Percentiles rank a stretch among this genome's conserved stretches.
These are phyloP conservation scores for Endothia cerciana DNA, from an alignment of 2,329 filamentous ascomycete genomes.

Conservation along the genomic window DNA sequence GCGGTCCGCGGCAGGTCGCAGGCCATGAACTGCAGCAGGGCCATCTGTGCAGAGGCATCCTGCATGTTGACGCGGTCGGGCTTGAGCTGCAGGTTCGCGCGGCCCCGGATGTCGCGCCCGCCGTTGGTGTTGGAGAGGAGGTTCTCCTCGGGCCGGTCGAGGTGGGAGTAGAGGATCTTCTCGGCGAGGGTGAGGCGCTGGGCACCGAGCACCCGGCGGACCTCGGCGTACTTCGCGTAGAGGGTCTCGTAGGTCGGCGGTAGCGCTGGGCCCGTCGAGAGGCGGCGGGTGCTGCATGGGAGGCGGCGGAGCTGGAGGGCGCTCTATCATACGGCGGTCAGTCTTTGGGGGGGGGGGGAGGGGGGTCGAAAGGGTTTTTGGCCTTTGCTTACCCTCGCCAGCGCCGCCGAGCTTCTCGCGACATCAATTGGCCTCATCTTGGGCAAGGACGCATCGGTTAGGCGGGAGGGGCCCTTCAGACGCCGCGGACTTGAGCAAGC, in stretches of 20 bases:
- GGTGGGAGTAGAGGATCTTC: conserved; percentile 97
- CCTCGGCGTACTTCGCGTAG: conserved; percentile 74
- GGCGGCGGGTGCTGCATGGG: conserved; percentile 36
- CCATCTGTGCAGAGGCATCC: conserved; percentile 98
- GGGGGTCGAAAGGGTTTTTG: neutral
- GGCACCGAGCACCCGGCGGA: conserved; percentile 71
- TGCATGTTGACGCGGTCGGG: conserved; percentile 99
- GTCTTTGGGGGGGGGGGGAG: conserved; percentile 9
- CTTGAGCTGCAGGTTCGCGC: conserved; percentile 93
- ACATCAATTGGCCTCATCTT: conserved; percentile 56
- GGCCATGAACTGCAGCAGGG: conserved; percentile 96
- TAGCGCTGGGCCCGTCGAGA: conserved; percentile 48
- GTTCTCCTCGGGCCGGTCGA: conserved; percentile 87
- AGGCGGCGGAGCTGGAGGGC: conserved; percentile 39
- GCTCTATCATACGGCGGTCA: conserved; percentile 36
- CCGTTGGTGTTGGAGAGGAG: conserved; percentile 81
- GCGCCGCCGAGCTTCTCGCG: conserved; percentile 52
- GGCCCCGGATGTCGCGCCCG: conserved; percentile 81
- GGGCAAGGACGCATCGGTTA: conserved; percentile 16
- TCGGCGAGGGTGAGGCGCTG: conserved; percentile 83
- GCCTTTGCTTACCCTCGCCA: conserved; percentile 46
- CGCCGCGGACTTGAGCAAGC: conserved; percentile 16
- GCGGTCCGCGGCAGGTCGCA: conserved; percentile 88
- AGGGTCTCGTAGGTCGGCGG: conserved; percentile 82
- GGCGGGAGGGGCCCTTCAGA: conserved; percentile 23